These are phyloP conservation scores for Chlorella sp. DNA, from an alignment of 139 green algal genomes.

Conservation along the genomic window DNA sequence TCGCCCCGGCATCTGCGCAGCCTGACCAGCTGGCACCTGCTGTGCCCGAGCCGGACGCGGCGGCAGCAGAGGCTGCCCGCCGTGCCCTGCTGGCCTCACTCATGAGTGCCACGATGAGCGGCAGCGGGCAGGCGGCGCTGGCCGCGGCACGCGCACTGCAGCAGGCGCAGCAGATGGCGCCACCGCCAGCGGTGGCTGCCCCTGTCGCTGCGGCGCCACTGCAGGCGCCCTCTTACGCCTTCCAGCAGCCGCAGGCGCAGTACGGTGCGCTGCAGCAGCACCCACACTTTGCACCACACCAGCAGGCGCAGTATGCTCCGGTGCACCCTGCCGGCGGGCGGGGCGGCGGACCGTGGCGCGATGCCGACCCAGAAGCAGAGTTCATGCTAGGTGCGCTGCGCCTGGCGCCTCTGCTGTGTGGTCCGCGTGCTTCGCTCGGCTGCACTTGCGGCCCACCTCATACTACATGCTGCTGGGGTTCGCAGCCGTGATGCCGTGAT, in stretches of 20 bases:
- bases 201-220: neutral
- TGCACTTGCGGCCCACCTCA: no score
- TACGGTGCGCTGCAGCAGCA: no score
- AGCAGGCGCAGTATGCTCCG: no score
- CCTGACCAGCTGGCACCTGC: neutral
- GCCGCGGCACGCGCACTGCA: no score
- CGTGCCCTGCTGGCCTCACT: neutral
- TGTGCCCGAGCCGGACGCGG: neutral
- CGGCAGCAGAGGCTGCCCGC: neutral
- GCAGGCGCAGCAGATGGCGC: neutral
- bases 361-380: neutral
- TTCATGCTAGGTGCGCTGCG: constrained; percentile 9
- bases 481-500: no score
- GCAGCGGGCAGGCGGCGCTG: neutral
- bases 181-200: neutral
- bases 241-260: neutral
- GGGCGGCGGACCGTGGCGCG: neutral
- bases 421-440: neutral
- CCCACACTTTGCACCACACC: no score
- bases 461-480: no score
- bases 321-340: neutral
- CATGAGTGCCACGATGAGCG: neutral
- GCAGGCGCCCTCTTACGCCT: neutral
- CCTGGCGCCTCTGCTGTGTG: no score
- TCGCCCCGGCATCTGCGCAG: neutral